Conservation (phyloP, 2,329 filamentous ascomycete genomes). For the Trichoderma simmonsii region DNA sequence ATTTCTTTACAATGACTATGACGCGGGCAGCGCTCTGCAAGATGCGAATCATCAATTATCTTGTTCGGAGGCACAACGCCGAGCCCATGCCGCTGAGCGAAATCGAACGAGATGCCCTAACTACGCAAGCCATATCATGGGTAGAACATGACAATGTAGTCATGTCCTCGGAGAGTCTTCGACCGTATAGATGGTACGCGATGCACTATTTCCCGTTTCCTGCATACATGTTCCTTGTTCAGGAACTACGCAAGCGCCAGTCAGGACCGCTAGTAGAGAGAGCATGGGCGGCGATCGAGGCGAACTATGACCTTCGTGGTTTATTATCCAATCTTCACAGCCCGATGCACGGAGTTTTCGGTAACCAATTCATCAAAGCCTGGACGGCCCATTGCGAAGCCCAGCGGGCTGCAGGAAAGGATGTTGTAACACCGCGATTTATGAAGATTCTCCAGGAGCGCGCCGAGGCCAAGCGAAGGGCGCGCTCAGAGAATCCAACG, state of each 20-base stretch:
- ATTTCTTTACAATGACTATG: slow-evolving; percentile 58
- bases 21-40: slow-evolving; percentile 55
- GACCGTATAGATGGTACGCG: slow-evolving; percentile 57
- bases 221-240: slow-evolving; percentile 58
- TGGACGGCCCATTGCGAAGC: slow-evolving; percentile 57
- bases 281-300: slow-evolving; percentile 55
- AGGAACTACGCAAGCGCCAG: slow-evolving; percentile 51
- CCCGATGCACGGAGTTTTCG: slow-evolving; percentile 57
- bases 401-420: slow-evolving; percentile 43
- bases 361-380: slow-evolving; percentile 57
- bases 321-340: slow-evolving; percentile 49
- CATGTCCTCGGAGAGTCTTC: slow-evolving; percentile 48
- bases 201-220: slow-evolving; percentile 59
- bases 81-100: slow-evolving; percentile 40
- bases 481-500: slow-evolving; percentile 29
- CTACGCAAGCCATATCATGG: slow-evolving; percentile 55
- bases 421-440: slow-evolving; percentile 43
- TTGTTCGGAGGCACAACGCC: slow-evolving; percentile 46
- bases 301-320: slow-evolving; percentile 52
- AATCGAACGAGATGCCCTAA: slow-evolving; percentile 50
- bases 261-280: slow-evolving; percentile 56
- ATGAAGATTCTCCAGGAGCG: slow-evolving; percentile 48
- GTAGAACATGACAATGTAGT: slow-evolving; percentile 58
- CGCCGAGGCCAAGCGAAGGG: slow-evolving; percentile 35
- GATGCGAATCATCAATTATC: slow-evolving; percentile 53